A percentile compares a stretch with the other conserved stretches of the same genome.
Conservation (phyloP, 176 grass and related monocot species). For the sorghum (Sorghum bicolor) region DNA sequence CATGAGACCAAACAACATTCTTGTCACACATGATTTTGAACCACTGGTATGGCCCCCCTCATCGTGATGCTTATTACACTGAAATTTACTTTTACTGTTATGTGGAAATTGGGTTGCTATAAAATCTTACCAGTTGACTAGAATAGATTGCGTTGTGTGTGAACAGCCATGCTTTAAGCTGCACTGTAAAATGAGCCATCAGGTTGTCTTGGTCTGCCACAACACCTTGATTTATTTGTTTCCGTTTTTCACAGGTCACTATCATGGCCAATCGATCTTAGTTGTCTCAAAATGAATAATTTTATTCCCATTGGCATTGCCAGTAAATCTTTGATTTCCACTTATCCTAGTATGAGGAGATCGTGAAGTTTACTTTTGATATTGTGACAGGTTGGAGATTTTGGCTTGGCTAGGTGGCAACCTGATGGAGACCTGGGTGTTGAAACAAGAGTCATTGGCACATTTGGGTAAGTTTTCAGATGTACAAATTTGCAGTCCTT, state of each 20-base stretch:
- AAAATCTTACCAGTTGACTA: background rate
- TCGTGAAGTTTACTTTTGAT: background rate
- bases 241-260: background rate
- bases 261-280: background rate
- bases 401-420: conserved; percentile 92
- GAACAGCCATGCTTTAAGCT: background rate
- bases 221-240: background rate
- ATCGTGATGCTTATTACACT: background rate
- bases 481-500: background rate
- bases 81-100: background rate
- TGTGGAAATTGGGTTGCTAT: background rate
- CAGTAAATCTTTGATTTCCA: background rate
- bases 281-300: background rate
- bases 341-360: background rate
- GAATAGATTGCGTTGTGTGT: background rate
- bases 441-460: conserved; percentile 92
- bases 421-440: conserved; percentile 92
- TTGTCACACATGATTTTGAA: conserved; percentile 96
- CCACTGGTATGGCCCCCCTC: conserved; percentile 59
- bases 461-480: conserved; percentile 56
- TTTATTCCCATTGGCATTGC: background rate
- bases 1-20: conserved; percentile 97
- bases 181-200: background rate
- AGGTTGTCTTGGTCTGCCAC: background rate
- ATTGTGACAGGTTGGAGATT: conserved; percentile 73